A percentile compares a stretch with the other conserved stretches of the same genome.
Conservation (phyloP, 768 basidiomycete species). For the Naematelia encephala region DNA sequence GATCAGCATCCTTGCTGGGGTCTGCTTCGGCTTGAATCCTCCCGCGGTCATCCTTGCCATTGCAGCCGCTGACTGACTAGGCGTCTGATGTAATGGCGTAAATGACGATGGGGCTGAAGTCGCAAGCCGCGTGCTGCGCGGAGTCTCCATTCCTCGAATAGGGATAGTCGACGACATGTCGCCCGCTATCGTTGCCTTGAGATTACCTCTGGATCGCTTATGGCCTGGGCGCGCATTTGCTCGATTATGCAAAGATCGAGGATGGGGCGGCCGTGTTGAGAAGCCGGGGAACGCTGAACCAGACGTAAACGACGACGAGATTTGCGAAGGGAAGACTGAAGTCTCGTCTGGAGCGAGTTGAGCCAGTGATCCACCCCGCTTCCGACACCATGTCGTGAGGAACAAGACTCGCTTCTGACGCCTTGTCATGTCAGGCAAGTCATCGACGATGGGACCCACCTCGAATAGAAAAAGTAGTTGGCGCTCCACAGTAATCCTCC, state of each 20-base stretch:
- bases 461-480: slow-evolving; percentile 95
- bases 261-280: slow-evolving; percentile 7
- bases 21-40: slow-evolving; percentile 30
- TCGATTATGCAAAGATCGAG: slow-evolving; percentile 14
- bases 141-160: slow-evolving; percentile 39
- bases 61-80: slow-evolving; percentile 20
- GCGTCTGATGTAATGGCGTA: slow-evolving; percentile 6
- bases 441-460: slow-evolving; percentile 58
- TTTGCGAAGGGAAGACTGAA: slow-evolving; percentile 31
- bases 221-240: slow-evolving; percentile 9
- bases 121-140: slow-evolving; percentile 21
- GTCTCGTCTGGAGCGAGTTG: slow-evolving; percentile 17
- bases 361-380: slow-evolving; percentile 37
- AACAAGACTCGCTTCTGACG: slow-evolving; percentile 78
- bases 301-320: slow-evolving; percentile 32
- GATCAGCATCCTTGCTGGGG: slow-evolving; percentile 20
- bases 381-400: slow-evolving; percentile 85
- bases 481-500: slow-evolving; percentile 91
- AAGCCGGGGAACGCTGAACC: slow-evolving; percentile 11
- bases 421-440: slow-evolving; percentile 17
- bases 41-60: slow-evolving; percentile 33
- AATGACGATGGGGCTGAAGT: slow-evolving; percentile 22
- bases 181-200: slow-evolving; percentile 5
- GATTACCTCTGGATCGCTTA: slow-evolving; percentile 18
- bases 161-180: slow-evolving; percentile 33